Percentiles rank a stretch among this genome's conserved stretches.
Conservation (phyloP, 352 stramenopile species). For the Pythium utonaiense region DNA sequence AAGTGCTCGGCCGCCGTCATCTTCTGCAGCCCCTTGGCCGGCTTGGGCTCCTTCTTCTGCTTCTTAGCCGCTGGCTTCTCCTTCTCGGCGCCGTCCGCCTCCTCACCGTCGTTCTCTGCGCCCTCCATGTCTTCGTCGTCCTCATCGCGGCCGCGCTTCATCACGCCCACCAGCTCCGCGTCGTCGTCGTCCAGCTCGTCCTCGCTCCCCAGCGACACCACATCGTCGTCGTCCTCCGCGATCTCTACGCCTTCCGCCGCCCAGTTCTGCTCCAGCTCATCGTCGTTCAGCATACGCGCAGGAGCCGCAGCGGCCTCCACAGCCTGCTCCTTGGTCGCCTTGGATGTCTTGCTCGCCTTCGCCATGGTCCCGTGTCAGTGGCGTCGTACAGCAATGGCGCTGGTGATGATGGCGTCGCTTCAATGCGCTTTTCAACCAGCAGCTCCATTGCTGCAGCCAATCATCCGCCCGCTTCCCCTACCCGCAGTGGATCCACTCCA, state of each 20-base stretch:
- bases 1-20: constrained; percentile 76
- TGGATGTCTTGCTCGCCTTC: constrained; percentile 6
- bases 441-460: constrained; percentile 23
- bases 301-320: not conserved
- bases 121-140: constrained; percentile 9
- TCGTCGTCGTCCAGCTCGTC: constrained; percentile 80
- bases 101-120: constrained; percentile 11
- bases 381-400: no score
- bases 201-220: constrained; percentile 68
- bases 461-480: constrained; percentile 22
- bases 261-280: constrained; percentile 39
- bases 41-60: constrained; percentile 47
- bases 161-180: constrained; percentile 44
- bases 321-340: not conserved
- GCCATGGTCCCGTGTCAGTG: not conserved
- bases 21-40: constrained; percentile 72
- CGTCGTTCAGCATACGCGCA: constrained; percentile 24
- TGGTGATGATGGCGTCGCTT: constrained; percentile 11
- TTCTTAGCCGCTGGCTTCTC: constrained; percentile 37
- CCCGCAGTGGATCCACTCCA: constrained; percentile 24
- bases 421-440: constrained; percentile 9
- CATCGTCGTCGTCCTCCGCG: constrained; percentile 28
- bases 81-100: constrained; percentile 8
- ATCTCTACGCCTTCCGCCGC: constrained; percentile 23
- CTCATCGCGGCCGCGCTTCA: constrained; percentile 31